Conservation (phyloP, 2,329 filamentous ascomycete genomes). For the Paraphoma chrysanthemicola region DNA sequence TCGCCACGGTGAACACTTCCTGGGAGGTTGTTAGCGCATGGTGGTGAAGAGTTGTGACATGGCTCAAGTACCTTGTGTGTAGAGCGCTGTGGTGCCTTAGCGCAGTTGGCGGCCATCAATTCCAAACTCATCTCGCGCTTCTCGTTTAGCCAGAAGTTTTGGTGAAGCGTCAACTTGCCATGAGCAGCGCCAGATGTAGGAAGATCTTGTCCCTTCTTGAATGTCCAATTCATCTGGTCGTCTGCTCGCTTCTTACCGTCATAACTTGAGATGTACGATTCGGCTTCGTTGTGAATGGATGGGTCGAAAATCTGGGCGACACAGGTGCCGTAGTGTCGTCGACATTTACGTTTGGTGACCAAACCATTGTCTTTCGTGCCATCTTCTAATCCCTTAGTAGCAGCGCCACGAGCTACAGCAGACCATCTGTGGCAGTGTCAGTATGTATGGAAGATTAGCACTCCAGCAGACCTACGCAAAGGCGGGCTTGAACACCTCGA, state of each 20-base stretch:
- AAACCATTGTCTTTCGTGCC: neutral
- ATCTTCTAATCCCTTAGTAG: constrained; percentile 28
- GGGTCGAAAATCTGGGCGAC: neutral
- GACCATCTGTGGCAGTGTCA: constrained; percentile 29
- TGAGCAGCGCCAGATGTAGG: neutral
- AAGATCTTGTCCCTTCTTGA: constrained; percentile 25
- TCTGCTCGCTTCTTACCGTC: neutral
- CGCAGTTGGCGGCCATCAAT: too few species aligned
- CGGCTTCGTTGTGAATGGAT: constrained; percentile 8
- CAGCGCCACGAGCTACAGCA: constrained; percentile 33
- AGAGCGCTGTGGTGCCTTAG: too few species aligned
- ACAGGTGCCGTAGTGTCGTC: constrained; percentile 26
- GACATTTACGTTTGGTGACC: constrained; percentile 24
- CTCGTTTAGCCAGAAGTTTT: neutral
- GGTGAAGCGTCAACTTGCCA: rapidly evolving
- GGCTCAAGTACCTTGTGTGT: too few species aligned
- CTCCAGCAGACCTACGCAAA: constrained; percentile 21
- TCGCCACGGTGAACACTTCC: constrained; percentile 13
- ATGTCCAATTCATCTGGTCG: constrained; percentile 19
- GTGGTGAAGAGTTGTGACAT: too few species aligned
- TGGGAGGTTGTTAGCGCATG: constrained; percentile 7
- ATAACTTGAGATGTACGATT: constrained; percentile 9
- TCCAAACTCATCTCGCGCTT: neutral
- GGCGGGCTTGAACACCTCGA: constrained; percentile 17
- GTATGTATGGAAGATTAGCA: rapidly evolving